These are phyloP conservation scores for Rhypophila decipiens DNA, from an alignment of 495 filamentous ascomycete species.

Conservation along the genomic window DNA sequence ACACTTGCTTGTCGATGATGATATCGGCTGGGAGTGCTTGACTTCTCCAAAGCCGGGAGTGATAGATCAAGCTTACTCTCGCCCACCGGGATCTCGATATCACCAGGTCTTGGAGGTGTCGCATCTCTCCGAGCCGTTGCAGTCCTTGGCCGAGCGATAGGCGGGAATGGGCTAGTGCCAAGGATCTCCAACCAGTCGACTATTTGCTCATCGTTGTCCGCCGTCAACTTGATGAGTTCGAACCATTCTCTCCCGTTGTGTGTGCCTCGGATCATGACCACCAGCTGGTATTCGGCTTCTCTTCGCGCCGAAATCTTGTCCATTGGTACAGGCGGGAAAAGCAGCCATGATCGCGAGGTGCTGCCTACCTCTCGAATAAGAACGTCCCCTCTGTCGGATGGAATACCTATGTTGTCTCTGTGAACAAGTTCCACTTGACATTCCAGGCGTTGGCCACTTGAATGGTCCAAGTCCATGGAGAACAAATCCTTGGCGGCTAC, in stretches of 20 bases:
- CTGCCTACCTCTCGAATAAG: conserved; percentile 83
- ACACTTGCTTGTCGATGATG: conserved; percentile 12
- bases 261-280: conserved; percentile 76
- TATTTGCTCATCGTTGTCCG: conserved; percentile 67
- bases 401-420: conserved; percentile 60
- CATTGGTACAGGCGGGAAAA: conserved; percentile 76
- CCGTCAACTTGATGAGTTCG: conserved; percentile 67
- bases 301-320: conserved; percentile 69
- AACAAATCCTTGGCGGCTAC: conserved; percentile 88
- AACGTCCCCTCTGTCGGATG: conserved; percentile 63
- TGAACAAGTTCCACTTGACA: conserved; percentile 86
- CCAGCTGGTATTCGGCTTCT: conserved; percentile 60
- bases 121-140: conserved; percentile 22
- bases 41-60: conserved; percentile 9
- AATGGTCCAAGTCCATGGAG: conserved; percentile 76
- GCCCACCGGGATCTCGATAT: conserved; percentile 68
- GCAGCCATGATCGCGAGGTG: conserved; percentile 66
- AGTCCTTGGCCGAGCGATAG: conserved; percentile 36
- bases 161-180: conserved; percentile 69
- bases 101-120: conserved; percentile 46
- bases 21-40: conserved; percentile 21
- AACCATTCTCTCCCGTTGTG: conserved; percentile 63
- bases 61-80: conserved; percentile 40
- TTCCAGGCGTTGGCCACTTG: conserved; percentile 79
- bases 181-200: conserved; percentile 83